Percentiles rank a stretch among this genome's conserved stretches.
phyloP scores from a whole-genome alignment of 352 stramenopile species.

The Pythium apleroticum region DNA sequence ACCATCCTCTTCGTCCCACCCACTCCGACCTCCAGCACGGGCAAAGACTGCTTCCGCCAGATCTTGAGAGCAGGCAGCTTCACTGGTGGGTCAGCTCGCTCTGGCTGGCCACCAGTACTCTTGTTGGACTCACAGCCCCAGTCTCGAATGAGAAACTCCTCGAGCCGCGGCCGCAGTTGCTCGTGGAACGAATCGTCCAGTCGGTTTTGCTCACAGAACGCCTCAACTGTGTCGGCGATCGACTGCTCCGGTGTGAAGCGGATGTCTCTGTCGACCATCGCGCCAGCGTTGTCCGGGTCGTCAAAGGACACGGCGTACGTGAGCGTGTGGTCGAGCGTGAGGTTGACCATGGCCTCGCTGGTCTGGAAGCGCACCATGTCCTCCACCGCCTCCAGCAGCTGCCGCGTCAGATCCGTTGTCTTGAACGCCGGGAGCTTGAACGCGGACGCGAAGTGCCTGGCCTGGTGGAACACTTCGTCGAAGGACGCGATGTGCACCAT shows the following conservation, averaged over 20 bases:
- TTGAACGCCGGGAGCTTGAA: constrained; percentile 19
- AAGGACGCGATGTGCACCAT: constrained; percentile 24
- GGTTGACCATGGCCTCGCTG: constrained; percentile 51
- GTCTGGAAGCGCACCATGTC: constrained; percentile 48
- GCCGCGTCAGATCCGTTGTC: constrained; percentile 14
- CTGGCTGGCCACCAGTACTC: neutral
- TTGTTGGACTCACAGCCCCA: constrained; percentile 46
- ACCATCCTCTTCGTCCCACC: neutral
- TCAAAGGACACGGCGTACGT: constrained; percentile 37
- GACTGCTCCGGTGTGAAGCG: constrained; percentile 35
- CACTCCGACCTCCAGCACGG: neutral
- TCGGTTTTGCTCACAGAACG: constrained; percentile 32
- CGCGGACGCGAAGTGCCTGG: neutral
- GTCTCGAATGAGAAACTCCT: constrained; percentile 34
- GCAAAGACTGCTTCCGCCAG: neutral
- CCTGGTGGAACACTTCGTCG: constrained; percentile 6
- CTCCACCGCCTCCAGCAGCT: constrained; percentile 37
- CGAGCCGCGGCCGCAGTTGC: constrained; percentile 25
- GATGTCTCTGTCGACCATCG: constrained; percentile 16
- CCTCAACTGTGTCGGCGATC: constrained; percentile 31
- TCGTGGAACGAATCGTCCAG: constrained; percentile 17
- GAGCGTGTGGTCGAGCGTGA: constrained; percentile 57
- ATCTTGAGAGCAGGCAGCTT: neutral
- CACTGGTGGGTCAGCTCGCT: neutral
- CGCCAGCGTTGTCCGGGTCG: neutral